Base-by-base conservation (phyloP, 805 yeast species). In the Suhomyces xylopsoci region DNA sequence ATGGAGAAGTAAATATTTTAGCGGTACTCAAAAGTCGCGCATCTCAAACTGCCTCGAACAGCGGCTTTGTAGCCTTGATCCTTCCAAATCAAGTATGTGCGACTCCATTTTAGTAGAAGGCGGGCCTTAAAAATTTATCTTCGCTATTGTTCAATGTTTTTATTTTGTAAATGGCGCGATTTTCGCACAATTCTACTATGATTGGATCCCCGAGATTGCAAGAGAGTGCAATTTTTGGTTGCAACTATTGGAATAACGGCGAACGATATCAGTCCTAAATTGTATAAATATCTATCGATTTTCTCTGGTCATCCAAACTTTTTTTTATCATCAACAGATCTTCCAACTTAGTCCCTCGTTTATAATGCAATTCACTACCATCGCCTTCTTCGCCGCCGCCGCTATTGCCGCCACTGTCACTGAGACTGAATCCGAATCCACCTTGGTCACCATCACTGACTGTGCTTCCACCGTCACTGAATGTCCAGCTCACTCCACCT, bases 391-490 rank as follows among this genome's bases (percentile, higher is more conserved):
- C 43, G 73, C 64, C 52, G 69, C 68, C 56, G 52, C 63, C 52
- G 71, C 62, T 56, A 53, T 55, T 56, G 69, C 73, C 56, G 67
- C 66, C 60, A 76, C 70, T 58, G 62, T 71, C 60, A 73, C 75
- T 57, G 62, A 67, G 45, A 67, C 70, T 55, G 69, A 62, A 15
- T 57, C 59, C 46, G 56, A 69, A 55, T 69, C 77, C 58, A 69
- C 75, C 58, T 66, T 76, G 63, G 80, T 68, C 55, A 77, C 83
- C 67, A 66, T 77, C 75, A 73, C 78, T 60, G 68, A 74, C 53
- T 78, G 81, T 69, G 79, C 58, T 48, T 58, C 73, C 19, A 62
- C 63, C 49, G 80, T 77, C 64, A 78, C 82, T 58, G 62, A 71
- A 74, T 80, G 84, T 71, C 82, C 82, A 64, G 68, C 69, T 58